Conservation (phyloP, 345 rosid genomes). For the Eucalyptus viminalis region DNA sequence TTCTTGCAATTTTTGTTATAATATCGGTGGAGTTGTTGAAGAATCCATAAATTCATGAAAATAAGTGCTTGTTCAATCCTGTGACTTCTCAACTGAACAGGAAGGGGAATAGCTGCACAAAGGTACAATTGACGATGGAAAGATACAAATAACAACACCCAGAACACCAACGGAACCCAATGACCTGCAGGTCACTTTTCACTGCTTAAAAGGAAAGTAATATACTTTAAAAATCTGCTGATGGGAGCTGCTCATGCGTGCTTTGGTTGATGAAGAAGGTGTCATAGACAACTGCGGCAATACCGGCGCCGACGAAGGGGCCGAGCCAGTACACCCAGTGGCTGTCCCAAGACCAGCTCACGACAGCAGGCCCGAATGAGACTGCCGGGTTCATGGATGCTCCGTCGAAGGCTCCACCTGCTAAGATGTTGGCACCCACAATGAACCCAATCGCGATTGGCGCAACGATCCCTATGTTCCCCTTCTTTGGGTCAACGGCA, state of each 20-base stretch:
- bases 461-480: conserved; percentile 66
- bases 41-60: not conserved
- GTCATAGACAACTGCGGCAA: conserved; percentile 62
- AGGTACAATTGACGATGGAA: not conserved
- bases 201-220: not conserved
- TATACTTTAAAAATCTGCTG: conserved; percentile 25
- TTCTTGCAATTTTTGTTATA: not conserved
- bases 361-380: conserved; percentile 89
- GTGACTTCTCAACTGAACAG: not conserved
- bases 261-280: conserved; percentile 34
- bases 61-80: not conserved
- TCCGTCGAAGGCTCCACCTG: conserved; percentile 85
- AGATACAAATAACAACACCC: not conserved
- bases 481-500: conserved; percentile 87
- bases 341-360: conserved; percentile 86
- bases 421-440: conserved; percentile 89
- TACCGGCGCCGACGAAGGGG: conserved; percentile 61
- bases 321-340: conserved; percentile 98
- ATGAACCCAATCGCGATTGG: conserved; percentile 86
- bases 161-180: not conserved
- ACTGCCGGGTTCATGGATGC: conserved; percentile 98
- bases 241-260: conserved; percentile 65
- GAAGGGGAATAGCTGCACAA: not conserved
- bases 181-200: not conserved
- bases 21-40: not conserved